Base-by-base conservation (phyloP, 164 flowering plant genomes). In the Litsea cubeba region DNA sequence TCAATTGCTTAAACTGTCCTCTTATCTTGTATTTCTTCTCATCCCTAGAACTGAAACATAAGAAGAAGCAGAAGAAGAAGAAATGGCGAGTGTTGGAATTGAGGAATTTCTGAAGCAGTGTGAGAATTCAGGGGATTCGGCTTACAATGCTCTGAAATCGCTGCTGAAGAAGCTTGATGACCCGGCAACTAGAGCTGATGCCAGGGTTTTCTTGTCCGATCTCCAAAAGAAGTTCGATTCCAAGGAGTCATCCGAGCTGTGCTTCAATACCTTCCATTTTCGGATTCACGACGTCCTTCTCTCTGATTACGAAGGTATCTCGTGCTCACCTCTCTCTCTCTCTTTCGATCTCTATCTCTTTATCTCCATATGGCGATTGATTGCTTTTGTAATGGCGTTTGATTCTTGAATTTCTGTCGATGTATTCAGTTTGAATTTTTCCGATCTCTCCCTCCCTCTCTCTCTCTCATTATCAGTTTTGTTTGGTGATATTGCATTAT, bases 81-180 rank as follows among this genome's bases (percentile, higher is more conserved):
- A 5, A 12, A 23, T 18, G 50, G 50, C 46, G 14, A 64, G 28
- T 4, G 28, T 1, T n/a, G 32, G 30, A n/a, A 79, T 90, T 71
- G 94, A 91, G 0, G 90, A 84, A 7, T 95, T 95, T 80, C 65
- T 93, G 79, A 75, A 79, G 50, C 83, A 82, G 80, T 95, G 99
- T 77, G 60, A 80, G 78, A 82, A 81, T 67, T 93, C 98, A 20
- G 97, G 99, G 8, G 99, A 95, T 65, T 81, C 90, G 1, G 98
- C 99, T 2, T 95, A 95, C 88, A 78, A 71, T 23, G 95, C 87
- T 11, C 79, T 93, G 73, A 76, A 93, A 74, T 83, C 88, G 14
- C 68, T 95, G 6, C 87, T 95, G 18, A 96, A 91, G 82, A 82
- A 84, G 72, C 96, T 93, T 18, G 97, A 95, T 77, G 78, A 91